Conservation (phyloP, 805 yeast genomes). For the Komagataella pseudopastoris region DNA sequence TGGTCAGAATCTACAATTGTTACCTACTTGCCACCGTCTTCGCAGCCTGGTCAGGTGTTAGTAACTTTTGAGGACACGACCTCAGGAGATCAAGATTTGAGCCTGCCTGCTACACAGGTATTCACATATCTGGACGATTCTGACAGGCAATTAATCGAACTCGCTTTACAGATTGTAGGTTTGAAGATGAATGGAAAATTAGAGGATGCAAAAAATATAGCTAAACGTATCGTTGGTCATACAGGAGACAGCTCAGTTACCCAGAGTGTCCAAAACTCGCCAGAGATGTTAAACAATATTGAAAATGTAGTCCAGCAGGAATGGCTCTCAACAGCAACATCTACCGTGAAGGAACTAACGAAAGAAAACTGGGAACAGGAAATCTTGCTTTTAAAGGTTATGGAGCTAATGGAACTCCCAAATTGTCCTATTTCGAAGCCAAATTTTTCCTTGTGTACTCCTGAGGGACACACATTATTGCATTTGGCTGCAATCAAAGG, state of each 20-base stretch:
- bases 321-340: conserved; percentile 42
- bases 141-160: conserved; percentile 85
- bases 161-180: conserved; percentile 94
- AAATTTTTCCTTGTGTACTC: conserved; percentile 71
- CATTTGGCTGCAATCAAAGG: conserved; percentile 79
- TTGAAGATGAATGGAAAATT: conserved; percentile 91
- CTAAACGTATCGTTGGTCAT: conserved; percentile 76
- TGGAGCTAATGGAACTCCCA: conserved; percentile 48
- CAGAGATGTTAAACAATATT: background rate
- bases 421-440: conserved; percentile 48
- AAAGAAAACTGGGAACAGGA: conserved; percentile 31
- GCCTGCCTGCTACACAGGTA: conserved; percentile 23
- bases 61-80: conserved; percentile 43
- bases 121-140: conserved; percentile 94
- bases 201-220: conserved; percentile 91
- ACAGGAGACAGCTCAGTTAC: conserved; percentile 20
- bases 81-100: conserved; percentile 12
- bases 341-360: conserved; percentile 33
- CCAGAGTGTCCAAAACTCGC: background rate
- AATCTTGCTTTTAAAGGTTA: conserved; percentile 33
- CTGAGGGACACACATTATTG: conserved; percentile 64
- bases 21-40: conserved; percentile 86
- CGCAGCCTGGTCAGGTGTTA: conserved; percentile 80
- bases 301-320: conserved; percentile 16
- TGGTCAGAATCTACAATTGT: conserved; percentile 95